Evolutionary conservation across 371 early-diverging fungal species (phyloP), one percentile per base, ranked within the genome.

Genomic region (Mucor sp.): DNA sequence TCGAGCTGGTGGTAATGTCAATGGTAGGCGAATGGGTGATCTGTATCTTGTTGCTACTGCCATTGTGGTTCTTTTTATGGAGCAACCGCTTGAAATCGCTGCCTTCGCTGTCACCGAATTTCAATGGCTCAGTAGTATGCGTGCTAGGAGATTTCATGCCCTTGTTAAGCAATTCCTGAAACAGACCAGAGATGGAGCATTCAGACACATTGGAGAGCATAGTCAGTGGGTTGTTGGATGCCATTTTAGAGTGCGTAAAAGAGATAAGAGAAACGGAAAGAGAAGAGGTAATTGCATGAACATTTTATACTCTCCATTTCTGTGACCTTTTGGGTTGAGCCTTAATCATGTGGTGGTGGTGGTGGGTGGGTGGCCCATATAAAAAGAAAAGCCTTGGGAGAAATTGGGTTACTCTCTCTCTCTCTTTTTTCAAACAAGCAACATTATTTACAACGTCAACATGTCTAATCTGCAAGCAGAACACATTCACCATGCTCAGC

Each of bases 81-180:
- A 68, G 48, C 12, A 78, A 47, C 50, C 69, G 47, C 48, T 70
- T 78, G 39, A 70, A 78, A 35, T 78, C 78, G 35, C 64, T 72
- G 21, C 75, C 78, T 67, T 71, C 67, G 41, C 41, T 55, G 27
- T 69, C 69, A 32, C 63, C 53, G 6, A 69, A 43, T 30, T 63
- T 64, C 14, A 69, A 6, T 15, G 64, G 28, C 4, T 55, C 56
- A 0, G 44, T 4, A 0, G 44, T 4, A 47, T 50, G 25, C 43
- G 37, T 19, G 17, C 37, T 33, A 32, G 53, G 56, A 19, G 39
- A 17, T 23, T 50, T 63, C 41, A 43, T 62, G 56, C 44, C 28
- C 55, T 63, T 63, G 44, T 37, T 58, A 17, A 50, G 47, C 17
- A 58, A 32, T 23, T 67, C 67, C 50, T 67, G 71, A 48, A 71